A percentile compares a stretch with the other conserved stretches of the same genome.
Conservation (phyloP, 768 basidiomycete species). For the Lactarius vividus region DNA sequence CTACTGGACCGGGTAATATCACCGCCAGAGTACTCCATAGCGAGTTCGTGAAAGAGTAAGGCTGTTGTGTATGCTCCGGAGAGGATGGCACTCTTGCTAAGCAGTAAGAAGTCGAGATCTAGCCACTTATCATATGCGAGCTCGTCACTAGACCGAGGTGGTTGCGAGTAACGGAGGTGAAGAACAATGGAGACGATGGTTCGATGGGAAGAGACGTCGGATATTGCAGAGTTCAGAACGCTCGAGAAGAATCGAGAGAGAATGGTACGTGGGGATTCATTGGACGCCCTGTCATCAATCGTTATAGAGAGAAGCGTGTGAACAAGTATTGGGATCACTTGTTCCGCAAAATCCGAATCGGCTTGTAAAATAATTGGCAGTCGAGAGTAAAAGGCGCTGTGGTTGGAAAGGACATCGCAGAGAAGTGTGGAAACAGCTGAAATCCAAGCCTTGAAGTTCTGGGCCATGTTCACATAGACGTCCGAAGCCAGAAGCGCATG, state of each 20-base stretch:
- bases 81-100: slow-evolving; percentile 68
- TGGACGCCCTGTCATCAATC: slow-evolving; percentile 29
- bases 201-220: slow-evolving; percentile 45
- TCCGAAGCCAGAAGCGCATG: slow-evolving; percentile 38
- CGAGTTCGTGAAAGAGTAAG: slow-evolving; percentile 84
- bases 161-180: slow-evolving; percentile 70
- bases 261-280: slow-evolving; percentile 32
- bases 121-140: slow-evolving; percentile 81
- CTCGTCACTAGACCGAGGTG: slow-evolving; percentile 38
- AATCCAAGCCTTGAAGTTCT: slow-evolving; percentile 64
- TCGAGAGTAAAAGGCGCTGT: slow-evolving; percentile 66
- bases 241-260: slow-evolving; percentile 55
- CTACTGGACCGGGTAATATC: slow-evolving; percentile 34
- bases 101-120: slow-evolving; percentile 63
- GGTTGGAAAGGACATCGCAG: slow-evolving; percentile 51
- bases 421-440: slow-evolving; percentile 54
- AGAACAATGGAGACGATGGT: slow-evolving; percentile 73
- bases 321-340: slow-evolving; percentile 72
- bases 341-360: slow-evolving; percentile 57
- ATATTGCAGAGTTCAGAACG: slow-evolving; percentile 44
- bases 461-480: slow-evolving; percentile 39
- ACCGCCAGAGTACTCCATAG: slow-evolving; percentile 45
- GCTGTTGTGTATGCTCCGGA: slow-evolving; percentile 89
- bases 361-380: slow-evolving; percentile 55
- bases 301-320: slow-evolving; percentile 52